Evolutionary conservation across 257 asterid species (phyloP), one percentile per base, ranked within the genome.

Genomic region (Coffea eugenioides): DNA sequence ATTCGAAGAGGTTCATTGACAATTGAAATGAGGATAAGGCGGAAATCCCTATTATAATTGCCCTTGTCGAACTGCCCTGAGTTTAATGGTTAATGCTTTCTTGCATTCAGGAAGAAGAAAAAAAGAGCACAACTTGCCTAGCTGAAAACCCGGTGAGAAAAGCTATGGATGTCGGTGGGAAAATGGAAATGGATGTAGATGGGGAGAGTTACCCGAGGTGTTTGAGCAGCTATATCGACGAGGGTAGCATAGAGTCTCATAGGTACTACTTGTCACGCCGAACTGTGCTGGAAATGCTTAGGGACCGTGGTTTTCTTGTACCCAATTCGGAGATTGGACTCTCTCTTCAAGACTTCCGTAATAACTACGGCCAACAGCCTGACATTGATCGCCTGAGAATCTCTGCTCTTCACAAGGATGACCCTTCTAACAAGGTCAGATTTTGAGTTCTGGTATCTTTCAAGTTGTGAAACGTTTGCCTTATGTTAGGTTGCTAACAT

Each of bases 281-380:
- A 83, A 95, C 98, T 12, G 46, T 88, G 79, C 88, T 93, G 76
- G 99, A 95, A 77, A 95, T 95, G 99, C 97, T 95, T 9, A 91
- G 84, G 83, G 98, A 95, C 64, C 96, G 99, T 61, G 99, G 98
- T 43, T 95, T 87, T 76, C 90, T 92, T 15, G 92, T 93, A 20
- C 98, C 97, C 75, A 79, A 34, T 73, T 75, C 90, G 0, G 98
- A 93, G 41, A 87, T 93, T 73, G 93, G 87, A 18, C n/a, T 90
- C 15, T 80, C 97, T 23, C 92, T 95, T 43, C 81, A 85, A 36
- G 92, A 90, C 4, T 95, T 95, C 73, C 91, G 98, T 2, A 77
- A 72, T 2, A 90, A 84, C 82, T 86, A 85, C 36, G 93, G 97
- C 1, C 84, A 87, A 49, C 61, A 3, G 16, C 96, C 93, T 18